A percentile compares a stretch with the other conserved stretches of the same genome.
Evolutionary conservation across 371 early-diverging fungal species (phyloP).

Genomic region (Dichotomocladium elegans): DNA sequence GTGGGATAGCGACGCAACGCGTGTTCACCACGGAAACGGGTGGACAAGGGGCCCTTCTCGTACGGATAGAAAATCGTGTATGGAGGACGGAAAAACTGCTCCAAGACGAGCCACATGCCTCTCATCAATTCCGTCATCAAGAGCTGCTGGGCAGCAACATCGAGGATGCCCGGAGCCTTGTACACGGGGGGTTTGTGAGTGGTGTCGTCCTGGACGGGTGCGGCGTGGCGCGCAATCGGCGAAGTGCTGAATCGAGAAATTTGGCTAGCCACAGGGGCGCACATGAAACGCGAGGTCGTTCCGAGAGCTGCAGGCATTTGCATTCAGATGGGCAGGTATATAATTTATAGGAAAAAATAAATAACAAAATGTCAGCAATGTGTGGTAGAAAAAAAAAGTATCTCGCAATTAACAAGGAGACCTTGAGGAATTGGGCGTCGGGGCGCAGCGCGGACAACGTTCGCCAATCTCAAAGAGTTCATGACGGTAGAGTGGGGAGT

Average conservation of each 20-base stretch:
- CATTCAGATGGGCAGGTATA: no score
- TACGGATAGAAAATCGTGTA: conserved; percentile 96
- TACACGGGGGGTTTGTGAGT: conserved; percentile 8
- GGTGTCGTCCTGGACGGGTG: conserved; percentile 30
- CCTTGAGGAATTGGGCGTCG: background rate
- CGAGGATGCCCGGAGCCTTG: conserved; percentile 53
- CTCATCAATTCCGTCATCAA: conserved; percentile 90
- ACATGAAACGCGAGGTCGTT: conserved; percentile 9
- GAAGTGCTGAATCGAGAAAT: conserved; percentile 38
- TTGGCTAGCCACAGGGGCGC: conserved; percentile 12
- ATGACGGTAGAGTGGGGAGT: background rate
- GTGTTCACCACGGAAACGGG: conserved; percentile 97
- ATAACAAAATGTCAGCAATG: background rate
- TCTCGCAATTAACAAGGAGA: background rate
- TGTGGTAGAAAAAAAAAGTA: background rate
- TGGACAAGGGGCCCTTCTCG: conserved; percentile 92
- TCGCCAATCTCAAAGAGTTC: background rate
- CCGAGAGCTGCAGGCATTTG: conserved; percentile 3
- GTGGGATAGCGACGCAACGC: conserved; percentile 94
- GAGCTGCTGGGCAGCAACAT: conserved; percentile 78
- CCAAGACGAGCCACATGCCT: conserved; percentile 90
- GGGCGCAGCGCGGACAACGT: background rate
- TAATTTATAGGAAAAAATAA: background rate
- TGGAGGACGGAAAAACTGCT: conserved; percentile 93
- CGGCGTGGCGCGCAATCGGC: conserved; percentile 26